Percentiles rank a stretch among this genome's conserved stretches.
Conservation (phyloP, 345 rosid genomes). For the Atalantia buxifolia region DNA sequence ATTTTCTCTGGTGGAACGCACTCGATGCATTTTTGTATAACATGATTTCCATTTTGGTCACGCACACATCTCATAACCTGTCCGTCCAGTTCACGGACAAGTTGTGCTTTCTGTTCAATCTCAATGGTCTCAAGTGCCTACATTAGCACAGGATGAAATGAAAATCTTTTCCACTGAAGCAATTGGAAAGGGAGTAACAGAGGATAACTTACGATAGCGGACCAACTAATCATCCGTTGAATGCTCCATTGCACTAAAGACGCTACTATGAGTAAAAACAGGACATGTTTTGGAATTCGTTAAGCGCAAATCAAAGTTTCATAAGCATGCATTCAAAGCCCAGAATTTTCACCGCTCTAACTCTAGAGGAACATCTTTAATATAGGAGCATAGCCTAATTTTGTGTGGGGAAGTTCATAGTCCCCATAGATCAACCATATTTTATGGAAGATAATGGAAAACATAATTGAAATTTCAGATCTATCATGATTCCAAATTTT, state of each 20-base stretch:
- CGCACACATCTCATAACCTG: constrained; percentile 77
- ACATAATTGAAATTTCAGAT: background rate
- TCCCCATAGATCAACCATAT: background rate
- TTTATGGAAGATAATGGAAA: background rate
- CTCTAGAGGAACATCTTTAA: background rate
- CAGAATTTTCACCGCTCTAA: background rate
- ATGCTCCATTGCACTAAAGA: background rate
- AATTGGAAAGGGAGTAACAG: background rate
- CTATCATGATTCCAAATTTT: background rate
- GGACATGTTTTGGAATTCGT: background rate
- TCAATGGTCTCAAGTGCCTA: constrained; percentile 79
- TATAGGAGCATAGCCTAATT: background rate
- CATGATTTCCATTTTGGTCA: constrained; percentile 89
- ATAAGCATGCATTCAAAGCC: background rate
- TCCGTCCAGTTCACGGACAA: constrained; percentile 71
- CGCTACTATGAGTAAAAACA: background rate
- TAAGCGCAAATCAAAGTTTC: background rate
- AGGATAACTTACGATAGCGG: background rate
- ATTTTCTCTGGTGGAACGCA: constrained; percentile 52
- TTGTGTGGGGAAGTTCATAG: background rate
- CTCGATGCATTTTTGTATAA: constrained; percentile 83
- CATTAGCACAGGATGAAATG: constrained; percentile 7
- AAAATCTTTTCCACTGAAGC: background rate
- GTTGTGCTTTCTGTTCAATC: constrained; percentile 60
- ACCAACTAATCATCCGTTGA: background rate